Conservation (phyloP, 768 basidiomycete species). For the Tricholoma furcatifolium region DNA sequence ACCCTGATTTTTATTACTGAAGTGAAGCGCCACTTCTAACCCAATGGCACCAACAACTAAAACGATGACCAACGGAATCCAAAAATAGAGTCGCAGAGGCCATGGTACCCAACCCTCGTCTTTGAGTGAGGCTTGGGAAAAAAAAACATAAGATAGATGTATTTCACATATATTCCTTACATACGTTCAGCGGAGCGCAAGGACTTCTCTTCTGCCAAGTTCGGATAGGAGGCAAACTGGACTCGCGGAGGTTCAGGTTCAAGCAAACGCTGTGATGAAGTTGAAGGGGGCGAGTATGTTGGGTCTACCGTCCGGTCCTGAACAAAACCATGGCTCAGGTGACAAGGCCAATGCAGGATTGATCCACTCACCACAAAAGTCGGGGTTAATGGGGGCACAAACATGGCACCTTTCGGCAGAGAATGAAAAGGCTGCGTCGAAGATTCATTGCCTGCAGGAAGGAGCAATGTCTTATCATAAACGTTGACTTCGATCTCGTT, state of each 20-base stretch:
- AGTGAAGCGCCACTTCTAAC: constrained; percentile 45
- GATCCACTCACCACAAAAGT: constrained; percentile 1
- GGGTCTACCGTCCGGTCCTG: constrained; percentile 4
- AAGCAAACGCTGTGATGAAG: constrained; percentile 14
- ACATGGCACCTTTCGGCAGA: constrained; percentile 20
- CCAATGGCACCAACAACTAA: constrained; percentile 39
- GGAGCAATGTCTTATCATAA: background rate
- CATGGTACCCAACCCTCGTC: constrained; percentile 37
- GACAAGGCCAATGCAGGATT: background rate
- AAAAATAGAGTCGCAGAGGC: constrained; percentile 47
- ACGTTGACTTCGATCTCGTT: background rate
- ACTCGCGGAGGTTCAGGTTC: constrained; percentile 14
- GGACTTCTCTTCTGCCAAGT: constrained; percentile 6
- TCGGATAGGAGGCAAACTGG: constrained; percentile 23
- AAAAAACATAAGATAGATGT: background rate
- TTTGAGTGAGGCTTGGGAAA: background rate
- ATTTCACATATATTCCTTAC: background rate
- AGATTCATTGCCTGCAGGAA: background rate
- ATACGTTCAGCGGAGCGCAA: background rate
- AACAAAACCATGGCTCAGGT: background rate
- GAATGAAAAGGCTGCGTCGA: background rate
- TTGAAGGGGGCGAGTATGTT: constrained; percentile 15
- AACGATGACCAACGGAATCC: constrained; percentile 38
- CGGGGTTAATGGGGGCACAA: constrained; percentile 5
- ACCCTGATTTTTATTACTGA: constrained; percentile 47